Evolutionary conservation across 2,329 filamentous ascomycete genomes (phyloP).

Genomic region (Fusarium pseudoanthophilum): DNA sequence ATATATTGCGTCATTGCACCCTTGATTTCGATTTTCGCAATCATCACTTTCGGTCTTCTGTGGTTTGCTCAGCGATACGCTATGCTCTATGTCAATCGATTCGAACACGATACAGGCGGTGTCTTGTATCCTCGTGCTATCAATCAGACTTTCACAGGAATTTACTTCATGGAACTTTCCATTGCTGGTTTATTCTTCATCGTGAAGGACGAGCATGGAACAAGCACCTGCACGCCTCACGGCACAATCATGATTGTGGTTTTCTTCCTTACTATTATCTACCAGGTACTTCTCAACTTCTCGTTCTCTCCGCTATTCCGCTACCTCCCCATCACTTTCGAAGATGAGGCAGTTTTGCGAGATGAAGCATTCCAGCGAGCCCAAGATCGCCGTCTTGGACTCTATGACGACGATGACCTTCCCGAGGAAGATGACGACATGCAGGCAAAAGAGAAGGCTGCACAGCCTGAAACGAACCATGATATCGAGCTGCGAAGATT

Average conservation of each 20-base stretch:
- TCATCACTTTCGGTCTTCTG: constrained; percentile 93
- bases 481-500: constrained; percentile 56
- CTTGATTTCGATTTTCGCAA: constrained; percentile 90
- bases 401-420: constrained; percentile 65
- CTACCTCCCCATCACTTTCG: constrained; percentile 92
- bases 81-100: constrained; percentile 93
- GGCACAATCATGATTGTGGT: constrained; percentile 86
- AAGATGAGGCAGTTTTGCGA: constrained; percentile 92
- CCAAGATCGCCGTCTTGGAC: constrained; percentile 75
- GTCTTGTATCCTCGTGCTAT: constrained; percentile 91
- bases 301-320: constrained; percentile 90
- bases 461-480: too few relatives aligned
- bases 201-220: constrained; percentile 65
- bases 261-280: constrained; percentile 75
- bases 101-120: constrained; percentile 90
- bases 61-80: constrained; percentile 98
- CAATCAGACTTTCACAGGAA: constrained; percentile 93
- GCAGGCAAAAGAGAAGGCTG: too few relatives aligned
- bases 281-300: constrained; percentile 82
- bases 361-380: constrained; percentile 88
- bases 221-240: constrained; percentile 75
- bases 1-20: constrained; percentile 92
- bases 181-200: constrained; percentile 92
- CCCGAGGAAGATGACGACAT: too few relatives aligned
- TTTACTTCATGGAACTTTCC: constrained; percentile 94